Percentiles rank a stretch among this genome's conserved stretches.
These are phyloP conservation scores for Taphrina deformans DNA, from an alignment of 1,139 yeast genomes.

Conservation along the genomic window DNA sequence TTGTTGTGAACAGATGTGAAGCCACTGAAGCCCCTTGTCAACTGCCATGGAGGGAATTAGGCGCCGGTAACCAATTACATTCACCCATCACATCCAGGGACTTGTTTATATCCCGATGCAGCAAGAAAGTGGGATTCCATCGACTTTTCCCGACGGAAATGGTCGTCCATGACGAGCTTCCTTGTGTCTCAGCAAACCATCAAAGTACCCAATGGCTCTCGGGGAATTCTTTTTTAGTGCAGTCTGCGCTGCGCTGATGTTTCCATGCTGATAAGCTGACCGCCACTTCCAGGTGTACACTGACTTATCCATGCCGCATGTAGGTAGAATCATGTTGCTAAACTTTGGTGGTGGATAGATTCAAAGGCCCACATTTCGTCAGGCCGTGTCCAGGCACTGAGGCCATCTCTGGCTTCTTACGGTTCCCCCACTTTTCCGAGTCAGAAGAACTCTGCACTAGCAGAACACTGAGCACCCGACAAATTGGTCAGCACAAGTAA, in stretches of 20 bases:
- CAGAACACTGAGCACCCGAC: not conserved
- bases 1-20: not conserved
- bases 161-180: not conserved
- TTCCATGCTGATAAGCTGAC: not conserved
- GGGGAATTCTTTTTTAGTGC: not conserved
- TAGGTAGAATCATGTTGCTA: not conserved
- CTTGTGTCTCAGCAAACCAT: constrained; percentile 3
- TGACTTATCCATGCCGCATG: not conserved
- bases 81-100: not conserved
- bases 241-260: not conserved
- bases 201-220: not conserved
- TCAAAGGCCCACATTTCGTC: not conserved
- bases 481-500: not conserved
- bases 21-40: not conserved
- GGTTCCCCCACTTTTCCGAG: not conserved
- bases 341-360: not conserved
- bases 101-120: not conserved
- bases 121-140: not conserved
- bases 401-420: not conserved
- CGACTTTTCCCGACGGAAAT: not conserved
- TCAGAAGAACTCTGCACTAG: not conserved
- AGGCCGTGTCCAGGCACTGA: not conserved
- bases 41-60: too few species aligned
- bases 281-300: not conserved
- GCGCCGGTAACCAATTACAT: not conserved